A percentile compares a stretch with the other conserved stretches of the same genome.
phyloP scores from a whole-genome alignment of 179 eudicot species.

The Silene coronaria region DNA sequence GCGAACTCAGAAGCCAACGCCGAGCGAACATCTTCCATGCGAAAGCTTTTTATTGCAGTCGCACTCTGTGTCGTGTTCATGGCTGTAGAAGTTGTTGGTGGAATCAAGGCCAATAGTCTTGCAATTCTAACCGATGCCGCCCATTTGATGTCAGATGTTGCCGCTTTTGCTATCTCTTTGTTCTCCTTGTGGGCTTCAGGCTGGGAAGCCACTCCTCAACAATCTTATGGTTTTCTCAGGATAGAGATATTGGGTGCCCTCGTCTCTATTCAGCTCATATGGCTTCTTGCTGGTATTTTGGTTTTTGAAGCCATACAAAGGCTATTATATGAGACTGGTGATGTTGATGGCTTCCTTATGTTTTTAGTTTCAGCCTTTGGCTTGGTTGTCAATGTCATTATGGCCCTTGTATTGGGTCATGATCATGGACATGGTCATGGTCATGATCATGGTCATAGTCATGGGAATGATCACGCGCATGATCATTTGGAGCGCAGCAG shows the following conservation, averaged over 20 bases:
- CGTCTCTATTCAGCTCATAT: conserved; percentile 83
- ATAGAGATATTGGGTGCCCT: conserved; percentile 81
- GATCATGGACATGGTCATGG: conserved; percentile 75
- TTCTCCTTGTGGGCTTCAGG: conserved; percentile 91
- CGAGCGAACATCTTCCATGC: conserved; percentile 74
- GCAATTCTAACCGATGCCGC: conserved; percentile 91
- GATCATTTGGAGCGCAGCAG: no score
- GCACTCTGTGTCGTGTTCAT: conserved; percentile 69
- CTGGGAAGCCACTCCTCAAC: conserved; percentile 92
- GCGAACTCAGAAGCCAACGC: conserved; percentile 49
- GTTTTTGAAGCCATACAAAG: conserved; percentile 77
- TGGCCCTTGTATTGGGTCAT: conserved; percentile 74
- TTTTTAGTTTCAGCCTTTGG: conserved; percentile 76
- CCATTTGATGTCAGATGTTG: conserved; percentile 85
- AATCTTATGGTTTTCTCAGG: conserved; percentile 79
- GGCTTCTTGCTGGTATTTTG: conserved; percentile 89
- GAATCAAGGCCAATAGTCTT: conserved; percentile 84
- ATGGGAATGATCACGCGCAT: conserved; percentile 26
- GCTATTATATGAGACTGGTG: conserved; percentile 49
- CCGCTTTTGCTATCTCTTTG: conserved; percentile 84
- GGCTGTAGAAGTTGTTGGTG: conserved; percentile 76
- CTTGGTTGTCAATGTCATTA: conserved; percentile 57
- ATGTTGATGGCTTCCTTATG: conserved; percentile 72
- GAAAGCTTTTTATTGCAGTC: conserved; percentile 64
- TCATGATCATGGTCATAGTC: conserved; percentile 64